phyloP scores from a whole-genome alignment of 352 stramenopile species.

The Globisporangium cederbergense region DNA sequence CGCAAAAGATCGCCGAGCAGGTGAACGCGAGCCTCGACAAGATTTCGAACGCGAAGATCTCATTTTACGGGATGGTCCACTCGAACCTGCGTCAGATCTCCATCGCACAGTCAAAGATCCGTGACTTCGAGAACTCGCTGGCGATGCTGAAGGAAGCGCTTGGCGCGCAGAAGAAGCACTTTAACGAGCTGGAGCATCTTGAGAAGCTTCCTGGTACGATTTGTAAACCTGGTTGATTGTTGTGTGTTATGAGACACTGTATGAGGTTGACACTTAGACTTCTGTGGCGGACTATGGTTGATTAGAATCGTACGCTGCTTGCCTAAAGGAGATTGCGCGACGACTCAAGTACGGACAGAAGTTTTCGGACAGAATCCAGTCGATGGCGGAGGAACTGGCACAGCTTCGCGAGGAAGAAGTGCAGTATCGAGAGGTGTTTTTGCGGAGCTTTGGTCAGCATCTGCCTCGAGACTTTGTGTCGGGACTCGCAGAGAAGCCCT shows the following conservation, averaged over 20 bases:
- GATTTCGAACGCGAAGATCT: constrained; percentile 51
- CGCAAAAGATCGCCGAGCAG: constrained; percentile 61
- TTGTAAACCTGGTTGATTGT: not conserved
- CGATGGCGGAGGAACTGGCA: constrained; percentile 82
- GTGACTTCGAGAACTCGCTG: constrained; percentile 88
- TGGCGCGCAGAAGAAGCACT: constrained; percentile 76
- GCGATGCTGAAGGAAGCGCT: constrained; percentile 77
- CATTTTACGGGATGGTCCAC: constrained; percentile 57
- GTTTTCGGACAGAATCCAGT: constrained; percentile 81
- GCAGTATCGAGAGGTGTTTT: constrained; percentile 68
- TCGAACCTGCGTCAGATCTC: constrained; percentile 69
- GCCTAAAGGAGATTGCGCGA: constrained; percentile 75
- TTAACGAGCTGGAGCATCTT: constrained; percentile 82
- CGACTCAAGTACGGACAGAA: constrained; percentile 63
- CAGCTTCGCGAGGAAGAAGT: constrained; percentile 82
- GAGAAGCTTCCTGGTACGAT: constrained; percentile 66
- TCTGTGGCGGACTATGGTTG: not conserved
- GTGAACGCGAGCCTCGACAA: constrained; percentile 51
- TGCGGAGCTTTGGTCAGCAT: constrained; percentile 75
- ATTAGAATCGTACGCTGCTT: constrained; percentile 72
- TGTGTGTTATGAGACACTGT: not conserved
- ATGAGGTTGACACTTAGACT: not conserved
- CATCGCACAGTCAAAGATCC: constrained; percentile 78
- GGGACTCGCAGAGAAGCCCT: constrained; percentile 81
- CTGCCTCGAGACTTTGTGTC: constrained; percentile 79